Conservation (phyloP, 139 green algal species). For the Micractinium sp. region DNA sequence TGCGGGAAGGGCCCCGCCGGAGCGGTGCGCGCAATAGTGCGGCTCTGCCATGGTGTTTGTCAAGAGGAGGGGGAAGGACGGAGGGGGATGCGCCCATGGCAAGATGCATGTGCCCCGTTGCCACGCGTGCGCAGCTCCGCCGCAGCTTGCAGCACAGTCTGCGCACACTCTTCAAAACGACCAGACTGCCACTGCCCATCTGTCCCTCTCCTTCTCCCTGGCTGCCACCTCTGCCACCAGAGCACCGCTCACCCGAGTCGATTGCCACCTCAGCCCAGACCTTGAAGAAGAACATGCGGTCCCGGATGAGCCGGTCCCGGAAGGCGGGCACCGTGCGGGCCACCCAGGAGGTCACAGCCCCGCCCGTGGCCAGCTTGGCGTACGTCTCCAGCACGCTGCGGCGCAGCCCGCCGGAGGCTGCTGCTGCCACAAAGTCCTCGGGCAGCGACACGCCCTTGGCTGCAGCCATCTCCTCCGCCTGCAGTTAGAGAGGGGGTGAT, state of each 20-base stretch:
- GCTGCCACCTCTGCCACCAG: too few relatives aligned
- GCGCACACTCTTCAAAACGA: not conserved
- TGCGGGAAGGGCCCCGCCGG: too few relatives aligned
- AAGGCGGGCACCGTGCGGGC: slow-evolving; percentile 66
- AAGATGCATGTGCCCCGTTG: too few relatives aligned
- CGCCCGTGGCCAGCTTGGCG: slow-evolving; percentile 38
- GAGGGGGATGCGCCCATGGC: too few relatives aligned
- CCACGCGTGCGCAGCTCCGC: not conserved
- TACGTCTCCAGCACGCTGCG: slow-evolving; percentile 50
- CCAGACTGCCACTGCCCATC: too few relatives aligned
- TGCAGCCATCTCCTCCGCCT: slow-evolving; percentile 63
- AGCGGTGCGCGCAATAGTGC: too few relatives aligned
- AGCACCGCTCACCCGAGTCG: slow-evolving; percentile 75
- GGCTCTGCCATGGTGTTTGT: too few relatives aligned
- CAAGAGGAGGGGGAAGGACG: too few relatives aligned
- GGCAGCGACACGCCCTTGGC: slow-evolving; percentile 63
- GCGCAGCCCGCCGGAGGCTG: slow-evolving; percentile 47
- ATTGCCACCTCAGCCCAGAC: slow-evolving; percentile 88
- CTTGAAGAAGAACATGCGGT: slow-evolving; percentile 92
- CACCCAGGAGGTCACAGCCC: slow-evolving; percentile 63
- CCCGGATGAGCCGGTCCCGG: slow-evolving; percentile 85
- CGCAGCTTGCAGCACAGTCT: not conserved
- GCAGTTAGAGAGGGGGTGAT: not conserved
- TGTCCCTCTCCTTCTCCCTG: too few relatives aligned
- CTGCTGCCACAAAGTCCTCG: slow-evolving; percentile 61